A percentile compares a stretch with the other conserved stretches of the same genome.
These are phyloP conservation scores for Ophiostoma montium DNA, from an alignment of 2,329 filamentous ascomycete species.

Conservation along the genomic window DNA sequence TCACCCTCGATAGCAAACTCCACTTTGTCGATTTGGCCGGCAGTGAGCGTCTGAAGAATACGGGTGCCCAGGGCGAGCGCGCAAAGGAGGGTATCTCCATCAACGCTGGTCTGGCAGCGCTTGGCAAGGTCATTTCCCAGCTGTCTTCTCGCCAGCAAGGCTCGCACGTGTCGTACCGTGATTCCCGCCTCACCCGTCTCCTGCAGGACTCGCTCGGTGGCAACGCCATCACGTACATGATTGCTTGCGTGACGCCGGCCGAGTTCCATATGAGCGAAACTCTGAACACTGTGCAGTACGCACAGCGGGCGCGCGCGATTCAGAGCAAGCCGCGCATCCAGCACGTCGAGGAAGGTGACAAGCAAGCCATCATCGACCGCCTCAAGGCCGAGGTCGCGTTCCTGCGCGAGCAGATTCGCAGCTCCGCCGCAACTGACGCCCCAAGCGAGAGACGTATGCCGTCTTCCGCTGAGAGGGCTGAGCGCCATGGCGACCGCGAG, in stretches of 20 bases:
- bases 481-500: conserved; percentile 73
- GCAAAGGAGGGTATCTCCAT: conserved; percentile 96
- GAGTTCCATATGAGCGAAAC: conserved; percentile 98
- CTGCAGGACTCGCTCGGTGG: conserved; percentile 94
- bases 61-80: conserved; percentile 83
- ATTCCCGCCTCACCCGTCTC: conserved; percentile 89
- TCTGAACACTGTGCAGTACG: conserved; percentile 93
- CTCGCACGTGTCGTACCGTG: conserved; percentile 90
- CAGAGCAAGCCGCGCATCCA: conserved; percentile 97
- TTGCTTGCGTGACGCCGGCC: conserved; percentile 91
- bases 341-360: conserved; percentile 83
- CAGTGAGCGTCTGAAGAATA: conserved; percentile 94
- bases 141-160: conserved; percentile 78
- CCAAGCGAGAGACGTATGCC: conserved; percentile 39
- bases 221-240: conserved; percentile 98
- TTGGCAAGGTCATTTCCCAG: conserved; percentile 97
- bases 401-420: conserved; percentile 82
- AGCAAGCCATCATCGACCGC: conserved; percentile 83
- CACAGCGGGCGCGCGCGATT: conserved; percentile 86
- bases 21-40: conserved; percentile 97
- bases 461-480: conserved; percentile 53
- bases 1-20: conserved; percentile 94
- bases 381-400: conserved; percentile 90
- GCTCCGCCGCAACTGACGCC: conserved; percentile 49
- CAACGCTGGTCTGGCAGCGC: conserved; percentile 84